Percentiles rank a stretch among this genome's conserved stretches.
Conservation (phyloP, 371 early-diverging fungal species). For the Circinella umbellata region DNA sequence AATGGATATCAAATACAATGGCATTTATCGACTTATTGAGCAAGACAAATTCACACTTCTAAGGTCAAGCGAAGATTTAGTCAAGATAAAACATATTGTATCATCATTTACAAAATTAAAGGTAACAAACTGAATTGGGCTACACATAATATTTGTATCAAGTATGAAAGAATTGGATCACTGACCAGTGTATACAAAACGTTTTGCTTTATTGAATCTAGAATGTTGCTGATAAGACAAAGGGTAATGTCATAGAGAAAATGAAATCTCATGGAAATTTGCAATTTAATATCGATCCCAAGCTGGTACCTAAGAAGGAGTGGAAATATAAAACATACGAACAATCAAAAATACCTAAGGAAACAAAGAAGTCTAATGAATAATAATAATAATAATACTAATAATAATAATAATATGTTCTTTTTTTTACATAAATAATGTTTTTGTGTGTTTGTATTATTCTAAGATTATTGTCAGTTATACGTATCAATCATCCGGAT, state of each 20-base stretch:
- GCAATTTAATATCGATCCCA: background rate
- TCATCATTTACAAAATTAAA: background rate
- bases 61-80: background rate
- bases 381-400: too few relatives aligned
- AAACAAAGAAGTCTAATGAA: too few relatives aligned
- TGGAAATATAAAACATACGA: background rate
- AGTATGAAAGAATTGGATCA: background rate
- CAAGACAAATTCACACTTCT: background rate
- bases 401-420: too few relatives aligned
- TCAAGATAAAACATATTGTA: background rate
- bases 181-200: background rate
- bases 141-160: too few relatives aligned
- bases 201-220: background rate
- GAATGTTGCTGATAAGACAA: too few relatives aligned
- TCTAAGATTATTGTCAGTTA: too few relatives aligned
- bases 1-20: conserved; percentile 15
- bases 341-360: too few relatives aligned
- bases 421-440: too few relatives aligned
- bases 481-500: too few relatives aligned
- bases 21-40: conserved; percentile 14
- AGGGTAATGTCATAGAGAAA: too few relatives aligned
- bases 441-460: too few relatives aligned
- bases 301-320: background rate
- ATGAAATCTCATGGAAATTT: too few relatives aligned
- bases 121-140: background rate